Percentiles rank a stretch among this genome's conserved stretches.
Evolutionary conservation across 2,329 filamentous ascomycete species (phyloP).

Genomic region (Nemania abortiva): DNA sequence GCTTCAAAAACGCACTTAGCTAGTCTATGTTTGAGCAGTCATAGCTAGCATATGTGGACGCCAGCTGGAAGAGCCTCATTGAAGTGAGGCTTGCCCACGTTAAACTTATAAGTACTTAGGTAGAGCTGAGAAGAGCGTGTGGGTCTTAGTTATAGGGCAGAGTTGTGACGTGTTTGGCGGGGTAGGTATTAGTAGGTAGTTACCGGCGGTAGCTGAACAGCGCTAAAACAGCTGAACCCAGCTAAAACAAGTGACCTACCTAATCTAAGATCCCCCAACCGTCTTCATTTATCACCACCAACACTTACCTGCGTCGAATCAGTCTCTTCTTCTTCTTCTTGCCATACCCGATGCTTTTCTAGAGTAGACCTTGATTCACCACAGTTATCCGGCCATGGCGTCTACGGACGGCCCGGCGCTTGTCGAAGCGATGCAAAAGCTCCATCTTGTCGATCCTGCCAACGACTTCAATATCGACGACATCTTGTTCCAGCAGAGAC

Average conservation of each 20-base stretch:
- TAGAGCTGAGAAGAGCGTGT: neutral
- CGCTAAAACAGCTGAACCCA: neutral
- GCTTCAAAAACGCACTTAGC: neutral
- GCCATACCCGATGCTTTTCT: neutral
- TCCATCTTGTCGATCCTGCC: slow-evolving; percentile 58
- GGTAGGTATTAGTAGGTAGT: neutral
- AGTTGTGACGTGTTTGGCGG: slow-evolving; percentile 38
- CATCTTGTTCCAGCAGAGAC: slow-evolving; percentile 63
- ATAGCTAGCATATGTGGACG: too few species aligned
- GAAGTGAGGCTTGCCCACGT: too few species aligned
- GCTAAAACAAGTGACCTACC: neutral
- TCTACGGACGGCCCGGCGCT: slow-evolving; percentile 52
- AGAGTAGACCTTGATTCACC: neutral
- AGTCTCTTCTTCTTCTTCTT: neutral
- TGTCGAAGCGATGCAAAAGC: slow-evolving; percentile 62
- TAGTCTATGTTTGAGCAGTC: neutral
- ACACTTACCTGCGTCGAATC: neutral
- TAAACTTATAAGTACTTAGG: neutral
- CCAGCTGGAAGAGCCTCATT: too few species aligned
- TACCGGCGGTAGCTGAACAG: too few species aligned
- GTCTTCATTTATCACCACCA: neutral
- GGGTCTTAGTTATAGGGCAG: neutral
- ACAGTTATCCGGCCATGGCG: slow-evolving; percentile 41
- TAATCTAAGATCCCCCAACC: neutral
- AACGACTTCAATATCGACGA: slow-evolving; percentile 64